These are phyloP conservation scores for Zalaria sp. DNA, from an alignment of 2,329 filamentous ascomycete genomes.

Conservation along the genomic window DNA sequence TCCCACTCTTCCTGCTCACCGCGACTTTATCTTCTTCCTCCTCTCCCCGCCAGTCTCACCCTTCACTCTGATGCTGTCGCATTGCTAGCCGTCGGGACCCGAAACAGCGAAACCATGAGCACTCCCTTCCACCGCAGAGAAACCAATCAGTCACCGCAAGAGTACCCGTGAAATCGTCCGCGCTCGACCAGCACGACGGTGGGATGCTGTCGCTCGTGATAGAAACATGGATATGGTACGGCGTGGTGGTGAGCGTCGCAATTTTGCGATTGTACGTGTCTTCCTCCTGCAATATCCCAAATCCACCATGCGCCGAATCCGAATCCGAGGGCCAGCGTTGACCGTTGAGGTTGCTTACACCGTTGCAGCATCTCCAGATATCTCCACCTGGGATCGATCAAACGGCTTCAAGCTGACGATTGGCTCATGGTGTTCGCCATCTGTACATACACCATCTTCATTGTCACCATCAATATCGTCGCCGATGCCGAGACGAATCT, in stretches of 20 bases:
- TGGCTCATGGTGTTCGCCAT: conserved; percentile 41
- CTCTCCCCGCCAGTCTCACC: too few species aligned
- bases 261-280: conserved; percentile 25
- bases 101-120: too few species aligned
- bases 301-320: neutral
- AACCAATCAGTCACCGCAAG: conserved; percentile 4
- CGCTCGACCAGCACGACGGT: neutral
- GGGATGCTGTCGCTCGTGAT: conserved; percentile 21
- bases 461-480: conserved; percentile 33
- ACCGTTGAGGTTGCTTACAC: neutral
- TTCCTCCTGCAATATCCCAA: too few species aligned
- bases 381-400: conserved; percentile 31
- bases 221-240: conserved; percentile 35
- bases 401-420: conserved; percentile 40
- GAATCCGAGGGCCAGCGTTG: neutral
- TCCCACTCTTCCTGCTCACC: too few species aligned
- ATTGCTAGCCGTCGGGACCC: too few species aligned
- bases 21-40: too few species aligned
- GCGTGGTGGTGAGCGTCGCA: conserved; percentile 25
- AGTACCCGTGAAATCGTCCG: conserved; percentile 2
- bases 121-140: neutral
- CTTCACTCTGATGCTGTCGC: too few species aligned
- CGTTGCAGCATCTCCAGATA: conserved; percentile 25
- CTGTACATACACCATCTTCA: conserved; percentile 33
- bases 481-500: conserved; percentile 27